Evolutionary conservation across 352 stramenopile species (phyloP), one percentile per base, ranked within the genome.

Genomic region (Phytophthora pisi): DNA sequence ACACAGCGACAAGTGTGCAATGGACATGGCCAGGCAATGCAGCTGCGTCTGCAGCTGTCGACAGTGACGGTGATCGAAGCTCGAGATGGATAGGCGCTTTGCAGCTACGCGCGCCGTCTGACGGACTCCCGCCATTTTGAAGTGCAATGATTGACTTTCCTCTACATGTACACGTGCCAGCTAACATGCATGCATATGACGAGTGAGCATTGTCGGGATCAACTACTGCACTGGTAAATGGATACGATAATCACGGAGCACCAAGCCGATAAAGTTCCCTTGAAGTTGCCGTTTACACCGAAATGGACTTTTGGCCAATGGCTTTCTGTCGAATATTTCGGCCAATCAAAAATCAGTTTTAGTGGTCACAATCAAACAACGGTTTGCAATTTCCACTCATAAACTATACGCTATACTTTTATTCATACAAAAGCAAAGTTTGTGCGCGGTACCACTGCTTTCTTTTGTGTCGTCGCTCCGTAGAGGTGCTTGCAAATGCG

Each of bases 391-490:
- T 13, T 10, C 10, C 6, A 53, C 42, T 46, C 43, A 49, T 6
- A 56, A 50, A 56, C 3, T 50, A 18, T 40, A 24, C 30, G n/a
- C 51, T 23, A 18, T 28, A 51, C 18, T 20, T 18, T 20, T 3
- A 20, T 9, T 20, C 13, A 9, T 23, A 20, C 16, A 20, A 20
- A 16, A 20, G 40, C 2, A 23, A 46, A 46, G 16, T 46, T 46
- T 23, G 15, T 10, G 40, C 4, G 40, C 40, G 16, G 15, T 42
- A 46, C 40, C 40, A 20, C 38, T 23, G 31, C 43, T 43, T 55
- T 68, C 30, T 62, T 68, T 62, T 20, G 59, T 40, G 59, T 66
- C 60, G 60, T 67, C 42, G 2, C 9, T 40, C 51, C 23, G 57
- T 52, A 64, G 58, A 30, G 57, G 57, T 64, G 57, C 57, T 49